These are phyloP conservation scores for Geosmithia flava DNA, from an alignment of 2,329 filamentous ascomycete genomes.

Conservation along the genomic window DNA sequence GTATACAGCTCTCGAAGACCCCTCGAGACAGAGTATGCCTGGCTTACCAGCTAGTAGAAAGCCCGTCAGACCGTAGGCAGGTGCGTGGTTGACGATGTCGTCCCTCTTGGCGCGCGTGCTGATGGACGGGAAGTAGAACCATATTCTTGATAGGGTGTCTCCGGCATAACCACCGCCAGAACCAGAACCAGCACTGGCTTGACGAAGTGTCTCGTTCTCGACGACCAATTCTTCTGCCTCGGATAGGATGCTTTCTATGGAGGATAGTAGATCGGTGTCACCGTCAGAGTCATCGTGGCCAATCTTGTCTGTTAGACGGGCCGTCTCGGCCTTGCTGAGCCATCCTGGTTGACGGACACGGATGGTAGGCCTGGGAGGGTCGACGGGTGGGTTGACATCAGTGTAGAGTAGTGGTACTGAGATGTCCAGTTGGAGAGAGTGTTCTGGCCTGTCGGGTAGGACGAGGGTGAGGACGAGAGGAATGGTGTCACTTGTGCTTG, in stretches of 20 bases:
- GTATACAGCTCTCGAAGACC: slow-evolving; percentile 32
- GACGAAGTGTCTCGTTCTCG: background rate
- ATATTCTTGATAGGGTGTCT: slow-evolving; percentile 26
- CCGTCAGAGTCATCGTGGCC: slow-evolving; percentile 15
- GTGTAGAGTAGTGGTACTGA: slow-evolving; percentile 15
- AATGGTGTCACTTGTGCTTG: slow-evolving; percentile 3
- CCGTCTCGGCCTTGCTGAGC: slow-evolving; percentile 36
- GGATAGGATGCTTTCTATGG: slow-evolving; percentile 30
- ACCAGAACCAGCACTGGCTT: too few species aligned
- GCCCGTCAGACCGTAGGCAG: slow-evolving; percentile 39
- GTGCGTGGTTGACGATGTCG: slow-evolving; percentile 41
- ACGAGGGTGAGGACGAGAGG: slow-evolving; percentile 13
- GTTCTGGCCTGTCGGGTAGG: slow-evolving; percentile 4
- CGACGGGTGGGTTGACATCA: background rate
- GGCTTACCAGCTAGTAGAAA: slow-evolving; percentile 50
- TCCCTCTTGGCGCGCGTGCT: slow-evolving; percentile 45
- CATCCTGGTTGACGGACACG: slow-evolving; percentile 35
- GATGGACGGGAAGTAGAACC: slow-evolving; percentile 53
- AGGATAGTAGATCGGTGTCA: slow-evolving; percentile 22
- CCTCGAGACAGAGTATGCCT: slow-evolving; percentile 39
- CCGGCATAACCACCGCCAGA: background rate
- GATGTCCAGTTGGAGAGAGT: slow-evolving; percentile 18
- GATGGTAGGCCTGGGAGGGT: slow-evolving; percentile 24
- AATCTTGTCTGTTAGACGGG: slow-evolving; percentile 22
- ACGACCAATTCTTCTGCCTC: slow-evolving; percentile 9